A percentile compares a stretch with the other conserved stretches of the same genome.
phyloP scores from a whole-genome alignment of 805 yeast genomes.

The Zygotorulaspora chibaensis region DNA sequence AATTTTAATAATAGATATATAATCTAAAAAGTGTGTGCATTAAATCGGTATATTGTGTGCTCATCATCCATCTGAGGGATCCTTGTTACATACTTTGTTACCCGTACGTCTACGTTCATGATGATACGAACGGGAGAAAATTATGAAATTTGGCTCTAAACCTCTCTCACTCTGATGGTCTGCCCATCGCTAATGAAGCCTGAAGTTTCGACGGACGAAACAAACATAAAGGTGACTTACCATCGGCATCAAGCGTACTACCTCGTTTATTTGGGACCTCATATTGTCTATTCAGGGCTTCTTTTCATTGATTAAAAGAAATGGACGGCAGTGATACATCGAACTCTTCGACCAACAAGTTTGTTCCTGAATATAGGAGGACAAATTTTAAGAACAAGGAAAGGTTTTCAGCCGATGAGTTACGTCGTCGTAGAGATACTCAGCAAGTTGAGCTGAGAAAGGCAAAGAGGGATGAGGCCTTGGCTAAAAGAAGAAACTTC shows the following conservation, averaged over 20 bases:
- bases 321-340: constrained; percentile 60
- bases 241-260: background rate
- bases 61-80: background rate
- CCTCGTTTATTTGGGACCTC: background rate
- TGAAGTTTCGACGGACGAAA: too few relatives aligned
- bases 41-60: background rate
- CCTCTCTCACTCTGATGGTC: background rate
- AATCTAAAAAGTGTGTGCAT: background rate
- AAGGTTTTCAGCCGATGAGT: constrained; percentile 89
- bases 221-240: too few relatives aligned
- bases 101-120: background rate
- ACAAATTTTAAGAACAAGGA: constrained; percentile 93
- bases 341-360: constrained; percentile 57
- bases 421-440: constrained; percentile 95
- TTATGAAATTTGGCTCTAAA: background rate
- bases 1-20: background rate
- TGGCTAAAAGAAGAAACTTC: constrained; percentile 89
- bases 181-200: background rate
- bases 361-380: constrained; percentile 96
- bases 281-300: background rate
- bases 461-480: constrained; percentile 91
- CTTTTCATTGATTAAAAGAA: background rate
- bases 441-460: constrained; percentile 96
- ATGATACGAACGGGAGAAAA: background rate
- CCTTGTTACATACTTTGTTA: background rate